These are phyloP conservation scores for Fusarium sacchari DNA, from an alignment of 2,329 filamentous ascomycete genomes.

Conservation along the genomic window DNA sequence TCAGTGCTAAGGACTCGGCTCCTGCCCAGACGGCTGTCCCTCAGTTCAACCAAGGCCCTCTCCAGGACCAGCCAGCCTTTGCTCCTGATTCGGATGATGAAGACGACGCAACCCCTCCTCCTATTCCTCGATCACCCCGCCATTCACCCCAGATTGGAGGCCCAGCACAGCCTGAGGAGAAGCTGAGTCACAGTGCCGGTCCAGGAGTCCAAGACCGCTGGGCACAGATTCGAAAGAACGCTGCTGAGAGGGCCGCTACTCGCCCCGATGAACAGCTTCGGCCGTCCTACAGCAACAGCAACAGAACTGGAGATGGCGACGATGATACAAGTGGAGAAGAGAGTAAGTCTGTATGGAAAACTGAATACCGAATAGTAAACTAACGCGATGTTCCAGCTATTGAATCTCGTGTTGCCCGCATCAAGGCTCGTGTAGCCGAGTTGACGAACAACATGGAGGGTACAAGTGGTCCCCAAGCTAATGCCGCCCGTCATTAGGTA, in stretches of 20 bases:
- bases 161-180: constrained; percentile 46
- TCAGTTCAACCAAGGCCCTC: constrained; percentile 87
- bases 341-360: constrained; percentile 68
- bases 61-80: constrained; percentile 87
- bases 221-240: constrained; percentile 96
- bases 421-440: constrained; percentile 96
- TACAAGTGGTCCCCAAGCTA: constrained; percentile 49
- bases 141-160: constrained; percentile 42
- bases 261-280: constrained; percentile 72
- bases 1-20: constrained; percentile 19
- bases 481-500: constrained; percentile 33
- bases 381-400: constrained; percentile 71
- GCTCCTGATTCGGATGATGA: constrained; percentile 67
- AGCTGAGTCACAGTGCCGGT: constrained; percentile 48
- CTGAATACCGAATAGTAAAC: neutral
- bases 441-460: constrained; percentile 86
- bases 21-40: constrained; percentile 53
- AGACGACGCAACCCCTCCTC: constrained; percentile 62
- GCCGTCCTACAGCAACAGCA: constrained; percentile 66
- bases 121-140: constrained; percentile 58
- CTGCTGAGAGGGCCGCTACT: constrained; percentile 79
- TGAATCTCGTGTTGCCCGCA: constrained; percentile 94
- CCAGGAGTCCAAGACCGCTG: constrained; percentile 76
- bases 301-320: constrained; percentile 70
- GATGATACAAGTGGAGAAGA: constrained; percentile 96